Percentiles rank a stretch among this genome's conserved stretches.
These are phyloP conservation scores for Pseudogymnoascus sp. DNA, from an alignment of 2,329 filamentous ascomycete species.

Conservation along the genomic window DNA sequence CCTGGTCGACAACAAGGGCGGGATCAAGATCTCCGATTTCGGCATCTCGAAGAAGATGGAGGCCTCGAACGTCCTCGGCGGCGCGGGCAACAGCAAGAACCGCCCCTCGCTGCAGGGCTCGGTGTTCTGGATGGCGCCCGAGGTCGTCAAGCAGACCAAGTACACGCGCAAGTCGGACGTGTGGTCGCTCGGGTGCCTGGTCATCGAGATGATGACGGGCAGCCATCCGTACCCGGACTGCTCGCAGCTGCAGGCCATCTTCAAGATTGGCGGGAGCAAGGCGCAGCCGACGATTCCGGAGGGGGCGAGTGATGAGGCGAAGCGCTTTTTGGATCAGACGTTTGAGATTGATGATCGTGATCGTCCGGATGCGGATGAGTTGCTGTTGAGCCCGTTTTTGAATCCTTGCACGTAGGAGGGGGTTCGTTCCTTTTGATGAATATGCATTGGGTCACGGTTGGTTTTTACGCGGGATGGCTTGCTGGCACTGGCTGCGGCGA, in stretches of 20 bases:
- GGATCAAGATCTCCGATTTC: slow-evolving; percentile 98
- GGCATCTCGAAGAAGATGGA: slow-evolving; percentile 98
- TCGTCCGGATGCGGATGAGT: slow-evolving; percentile 82
- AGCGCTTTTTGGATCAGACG: slow-evolving; percentile 74
- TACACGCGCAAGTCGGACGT: slow-evolving; percentile 99
- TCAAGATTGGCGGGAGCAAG: slow-evolving; percentile 88
- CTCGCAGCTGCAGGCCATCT: slow-evolving; percentile 94
- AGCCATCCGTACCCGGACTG: slow-evolving; percentile 94
- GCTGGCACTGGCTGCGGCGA: slow-evolving; percentile 2
- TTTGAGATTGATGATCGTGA: slow-evolving; percentile 95
- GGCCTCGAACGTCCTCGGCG: slow-evolving; percentile 72
- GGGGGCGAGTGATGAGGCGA: slow-evolving; percentile 73
- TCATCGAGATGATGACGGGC: slow-evolving; percentile 99
- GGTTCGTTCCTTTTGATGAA: not conserved
- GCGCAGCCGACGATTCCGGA: slow-evolving; percentile 85
- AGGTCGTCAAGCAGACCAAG: slow-evolving; percentile 94
- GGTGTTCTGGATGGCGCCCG: slow-evolving; percentile 99
- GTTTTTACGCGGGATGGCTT: slow-evolving; percentile 1
- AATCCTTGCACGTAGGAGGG: slow-evolving; percentile 36
- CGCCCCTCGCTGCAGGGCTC: slow-evolving; percentile 84
- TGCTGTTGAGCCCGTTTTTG: slow-evolving; percentile 77
- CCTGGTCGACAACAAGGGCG: slow-evolving; percentile 96
- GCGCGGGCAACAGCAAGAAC: slow-evolving; percentile 58
- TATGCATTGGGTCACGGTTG: not conserved
- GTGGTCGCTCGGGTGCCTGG: slow-evolving; percentile 92